phyloP scores from a whole-genome alignment of 345 rosid species.

The Citrus hindsii region DNA sequence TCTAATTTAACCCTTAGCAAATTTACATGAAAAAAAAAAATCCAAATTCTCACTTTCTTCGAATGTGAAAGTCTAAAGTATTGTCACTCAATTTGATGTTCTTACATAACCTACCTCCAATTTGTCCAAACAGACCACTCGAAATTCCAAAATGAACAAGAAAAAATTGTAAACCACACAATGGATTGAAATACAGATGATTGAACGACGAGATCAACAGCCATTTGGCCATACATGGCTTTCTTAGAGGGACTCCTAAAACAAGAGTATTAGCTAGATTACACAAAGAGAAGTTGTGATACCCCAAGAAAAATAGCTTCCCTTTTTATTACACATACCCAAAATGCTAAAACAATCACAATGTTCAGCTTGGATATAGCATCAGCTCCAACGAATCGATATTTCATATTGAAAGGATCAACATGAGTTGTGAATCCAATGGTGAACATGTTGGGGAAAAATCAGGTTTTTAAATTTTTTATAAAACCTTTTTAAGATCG shows the following conservation, averaged over 20 bases:
- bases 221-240: constrained; percentile 71
- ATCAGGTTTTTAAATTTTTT: too few relatives aligned
- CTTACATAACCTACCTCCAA: constrained; percentile 21
- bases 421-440: constrained; percentile 66
- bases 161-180: constrained; percentile 63
- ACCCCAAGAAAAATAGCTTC: constrained; percentile 64
- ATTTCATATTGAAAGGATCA: constrained; percentile 74
- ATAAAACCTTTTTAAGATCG: too few relatives aligned
- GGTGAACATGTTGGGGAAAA: constrained; percentile 2
- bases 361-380: constrained; percentile 61
- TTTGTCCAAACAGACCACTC: constrained; percentile 30
- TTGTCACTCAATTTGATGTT: background rate
- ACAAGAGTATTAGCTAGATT: constrained; percentile 64
- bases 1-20: too few relatives aligned
- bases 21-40: too few relatives aligned
- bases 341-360: background rate
- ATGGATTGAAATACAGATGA: constrained; percentile 58
- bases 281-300: constrained; percentile 73
- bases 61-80: constrained; percentile 37
- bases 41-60: constrained; percentile 26
- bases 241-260: constrained; percentile 59
- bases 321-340: constrained; percentile 22
- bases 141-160: constrained; percentile 63
- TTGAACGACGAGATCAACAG: constrained; percentile 76
- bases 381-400: constrained; percentile 54